These are phyloP conservation scores for Pythium insidiosum DNA, from an alignment of 352 stramenopile species.

Conservation along the genomic window DNA sequence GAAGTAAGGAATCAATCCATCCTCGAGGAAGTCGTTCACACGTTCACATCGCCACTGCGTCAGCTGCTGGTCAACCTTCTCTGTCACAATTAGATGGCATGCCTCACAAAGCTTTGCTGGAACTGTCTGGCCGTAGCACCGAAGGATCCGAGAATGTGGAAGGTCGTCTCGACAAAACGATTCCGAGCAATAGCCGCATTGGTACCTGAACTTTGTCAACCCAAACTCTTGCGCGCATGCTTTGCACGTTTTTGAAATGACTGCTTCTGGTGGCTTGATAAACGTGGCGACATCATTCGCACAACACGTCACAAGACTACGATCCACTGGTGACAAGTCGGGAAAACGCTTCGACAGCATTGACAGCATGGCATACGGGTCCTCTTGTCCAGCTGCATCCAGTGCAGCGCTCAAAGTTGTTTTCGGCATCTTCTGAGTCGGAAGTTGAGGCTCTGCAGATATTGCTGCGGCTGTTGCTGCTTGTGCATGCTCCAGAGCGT, in stretches of 20 bases:
- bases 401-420: slow-evolving; percentile 4
- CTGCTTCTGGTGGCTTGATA: slow-evolving; percentile 56
- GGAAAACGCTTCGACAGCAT: slow-evolving; percentile 75
- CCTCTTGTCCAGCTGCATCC: slow-evolving; percentile 14
- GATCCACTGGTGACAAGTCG: slow-evolving; percentile 63
- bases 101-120: slow-evolving; percentile 61
- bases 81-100: slow-evolving; percentile 56
- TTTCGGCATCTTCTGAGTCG: slow-evolving; percentile 5
- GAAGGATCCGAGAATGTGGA: slow-evolving; percentile 41
- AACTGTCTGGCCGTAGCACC: slow-evolving; percentile 53
- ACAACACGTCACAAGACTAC: slow-evolving; percentile 66
- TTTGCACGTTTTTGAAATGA: slow-evolving; percentile 55
- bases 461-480: slow-evolving; percentile 54
- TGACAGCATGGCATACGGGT: slow-evolving; percentile 34
- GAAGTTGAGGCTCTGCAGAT: slow-evolving; percentile 33
- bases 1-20: slow-evolving; percentile 67
- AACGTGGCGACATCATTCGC: slow-evolving; percentile 31
- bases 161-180: slow-evolving; percentile 75
- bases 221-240: slow-evolving; percentile 64
- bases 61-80: slow-evolving; percentile 74
- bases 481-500: slow-evolving; percentile 63
- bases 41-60: slow-evolving; percentile 74
- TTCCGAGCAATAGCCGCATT: slow-evolving; percentile 76
- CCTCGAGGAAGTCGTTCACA: slow-evolving; percentile 64
- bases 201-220: slow-evolving; percentile 78